Percentiles rank a stretch among this genome's conserved stretches.
Conservation (phyloP, 2,329 filamentous ascomycete genomes). For the Penicillium hesseltinei region DNA sequence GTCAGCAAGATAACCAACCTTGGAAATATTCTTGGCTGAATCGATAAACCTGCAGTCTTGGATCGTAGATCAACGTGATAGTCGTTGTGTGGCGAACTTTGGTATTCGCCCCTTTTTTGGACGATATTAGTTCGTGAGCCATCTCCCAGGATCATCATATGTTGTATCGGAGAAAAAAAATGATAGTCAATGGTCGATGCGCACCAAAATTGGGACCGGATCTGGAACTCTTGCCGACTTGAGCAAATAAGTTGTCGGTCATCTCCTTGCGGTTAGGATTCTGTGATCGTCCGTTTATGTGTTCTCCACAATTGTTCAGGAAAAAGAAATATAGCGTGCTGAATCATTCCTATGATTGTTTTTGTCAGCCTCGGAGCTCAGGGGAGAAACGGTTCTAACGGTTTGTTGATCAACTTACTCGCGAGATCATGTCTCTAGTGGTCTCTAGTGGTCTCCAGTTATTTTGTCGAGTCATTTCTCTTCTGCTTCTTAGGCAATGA, state of each 20-base stretch:
- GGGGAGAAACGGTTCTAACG: conserved; percentile 23
- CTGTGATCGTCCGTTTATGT: conserved; percentile 29
- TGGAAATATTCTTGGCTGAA: background rate
- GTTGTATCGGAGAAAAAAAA: background rate
- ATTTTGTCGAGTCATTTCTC: background rate
- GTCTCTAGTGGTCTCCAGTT: conserved; percentile 4
- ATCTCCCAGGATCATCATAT: background rate
- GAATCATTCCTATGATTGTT: background rate
- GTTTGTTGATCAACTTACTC: conserved; percentile 8
- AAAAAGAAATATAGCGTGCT: background rate
- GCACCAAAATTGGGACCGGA: conserved; percentile 29
- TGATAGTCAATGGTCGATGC: background rate
- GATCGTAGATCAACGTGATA: background rate
- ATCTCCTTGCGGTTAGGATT: conserved; percentile 24
- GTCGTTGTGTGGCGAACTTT: background rate
- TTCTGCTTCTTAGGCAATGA: background rate
- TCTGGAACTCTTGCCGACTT: conserved; percentile 29
- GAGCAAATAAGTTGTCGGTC: conserved; percentile 25
- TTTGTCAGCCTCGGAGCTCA: conserved; percentile 14
- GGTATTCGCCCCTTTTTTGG: background rate
- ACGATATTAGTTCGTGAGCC: background rate
- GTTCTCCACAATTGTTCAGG: conserved; percentile 14
- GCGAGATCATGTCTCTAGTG: conserved; percentile 8
- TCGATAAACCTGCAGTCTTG: background rate
- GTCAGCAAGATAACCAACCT: background rate